Evolutionary conservation across 1,284 basidiomycete genomes (phyloP), one percentile per base, ranked within the genome.

Genomic region (Sphaerobolus stellatus): DNA sequence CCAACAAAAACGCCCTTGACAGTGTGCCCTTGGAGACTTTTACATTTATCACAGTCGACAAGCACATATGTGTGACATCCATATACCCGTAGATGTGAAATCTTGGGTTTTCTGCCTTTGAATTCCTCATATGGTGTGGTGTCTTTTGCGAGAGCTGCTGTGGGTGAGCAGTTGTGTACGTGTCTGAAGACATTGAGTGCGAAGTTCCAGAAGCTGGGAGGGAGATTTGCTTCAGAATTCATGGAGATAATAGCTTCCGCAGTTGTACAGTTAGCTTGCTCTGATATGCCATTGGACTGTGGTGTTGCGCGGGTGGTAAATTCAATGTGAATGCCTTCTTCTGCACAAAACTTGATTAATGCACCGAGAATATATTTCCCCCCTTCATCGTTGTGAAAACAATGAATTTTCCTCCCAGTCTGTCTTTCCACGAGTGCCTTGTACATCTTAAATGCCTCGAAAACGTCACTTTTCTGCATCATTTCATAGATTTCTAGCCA

Each of bases 1-100:
- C 72, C 73, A 54, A 74, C 59, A 48, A 72, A 71, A 31, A 71
- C 58, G 30, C 68, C 71, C 59, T 71, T 70, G 34, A 65, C 44
- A 9, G 65, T 66, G 55, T 73, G 67, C 1, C 64, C 59, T 7
- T 58, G 58, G 13, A 73, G 58, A 20, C 59, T 60, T 24, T 52
- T 54, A 5, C 61, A 56, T 51, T 69, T 66, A n/a, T 67, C 59
- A 60, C 64, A 68, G 45, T 66, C 62, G 18, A 68, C 58, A 34
- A 68, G 65, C 27, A 68, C 66, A 63, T 68, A 73, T 8, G 68
- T 66, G 34, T 60, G 60, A 45, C 69, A 75, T 5, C 71, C 67
- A 62, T 67, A 73, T 1, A 64, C 61, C 2, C 61, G 54, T 8
- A 72, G 59, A 45, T 66, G 59, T 2, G 63, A 62, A 18, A 71